Evolutionary conservation across 805 yeast genomes (phyloP).

Genomic region (Kluyveromyces lactis): DNA sequence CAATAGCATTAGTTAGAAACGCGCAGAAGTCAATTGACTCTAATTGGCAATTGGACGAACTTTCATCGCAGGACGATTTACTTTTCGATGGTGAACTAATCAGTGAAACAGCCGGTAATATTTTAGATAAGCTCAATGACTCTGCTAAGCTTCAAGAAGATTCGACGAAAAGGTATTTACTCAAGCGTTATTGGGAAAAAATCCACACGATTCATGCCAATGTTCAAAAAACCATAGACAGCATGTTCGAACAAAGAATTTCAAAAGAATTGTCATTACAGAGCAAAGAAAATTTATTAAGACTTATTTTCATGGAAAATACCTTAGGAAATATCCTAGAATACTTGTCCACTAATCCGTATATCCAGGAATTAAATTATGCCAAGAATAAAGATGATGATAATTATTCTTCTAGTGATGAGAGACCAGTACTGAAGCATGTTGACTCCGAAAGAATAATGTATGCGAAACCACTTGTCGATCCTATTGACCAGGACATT

Average conservation of each 20-base stretch:
- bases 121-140: slow-evolving; percentile 37
- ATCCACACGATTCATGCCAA: slow-evolving; percentile 29
- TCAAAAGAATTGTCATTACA: slow-evolving; percentile 47
- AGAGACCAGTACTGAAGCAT: slow-evolving; percentile 12
- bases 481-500: not conserved
- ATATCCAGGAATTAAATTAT: slow-evolving; percentile 11
- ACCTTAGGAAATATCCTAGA: slow-evolving; percentile 50
- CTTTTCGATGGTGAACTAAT: slow-evolving; percentile 69
- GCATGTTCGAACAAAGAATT: slow-evolving; percentile 49
- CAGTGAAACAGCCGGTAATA: slow-evolving; percentile 64
- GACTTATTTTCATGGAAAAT: slow-evolving; percentile 62
- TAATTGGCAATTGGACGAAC: slow-evolving; percentile 27
- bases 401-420: slow-evolving; percentile 6
- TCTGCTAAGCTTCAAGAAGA: slow-evolving; percentile 30
- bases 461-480: slow-evolving; percentile 2
- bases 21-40: slow-evolving; percentile 52
- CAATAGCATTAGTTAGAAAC: slow-evolving; percentile 74
- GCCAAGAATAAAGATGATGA: slow-evolving; percentile 4
- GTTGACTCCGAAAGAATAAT: slow-evolving; percentile 14
- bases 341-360: slow-evolving; percentile 26
- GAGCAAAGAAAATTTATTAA: slow-evolving; percentile 67
- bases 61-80: slow-evolving; percentile 44
- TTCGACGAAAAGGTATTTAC: slow-evolving; percentile 30
- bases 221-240: slow-evolving; percentile 44
- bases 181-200: slow-evolving; percentile 35